Conservation (phyloP, 2,329 filamentous ascomycete species). For the Tolypocladium tundrense region DNA sequence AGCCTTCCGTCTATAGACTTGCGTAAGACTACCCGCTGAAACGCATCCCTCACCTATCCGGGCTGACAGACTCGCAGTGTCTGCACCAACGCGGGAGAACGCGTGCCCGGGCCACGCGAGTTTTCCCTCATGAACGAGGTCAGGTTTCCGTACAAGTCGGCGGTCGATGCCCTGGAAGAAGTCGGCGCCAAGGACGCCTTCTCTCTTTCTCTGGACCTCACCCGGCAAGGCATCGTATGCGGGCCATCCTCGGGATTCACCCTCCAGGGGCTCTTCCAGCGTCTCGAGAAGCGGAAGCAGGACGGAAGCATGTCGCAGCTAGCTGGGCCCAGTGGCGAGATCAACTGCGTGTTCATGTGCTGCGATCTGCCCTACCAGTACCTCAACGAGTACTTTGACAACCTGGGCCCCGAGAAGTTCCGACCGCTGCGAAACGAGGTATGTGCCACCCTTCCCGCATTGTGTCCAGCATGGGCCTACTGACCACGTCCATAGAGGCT, state of each 20-base stretch:
- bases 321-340: slow-evolving; percentile 32
- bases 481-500: slow-evolving; percentile 27
- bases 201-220: slow-evolving; percentile 41
- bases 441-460: neutral
- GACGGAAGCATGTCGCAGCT: slow-evolving; percentile 33
- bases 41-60: neutral
- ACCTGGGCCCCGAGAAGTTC: slow-evolving; percentile 37
- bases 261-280: slow-evolving; percentile 38
- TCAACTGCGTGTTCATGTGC: slow-evolving; percentile 48
- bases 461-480: neutral
- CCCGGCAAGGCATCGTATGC: slow-evolving; percentile 47
- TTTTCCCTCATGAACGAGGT: slow-evolving; percentile 38
- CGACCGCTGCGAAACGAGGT: slow-evolving; percentile 33
- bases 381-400: slow-evolving; percentile 47
- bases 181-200: slow-evolving; percentile 45
- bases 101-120: slow-evolving; percentile 46
- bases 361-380: slow-evolving; percentile 55
- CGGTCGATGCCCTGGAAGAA: slow-evolving; percentile 44
- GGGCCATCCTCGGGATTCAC: slow-evolving; percentile 52
- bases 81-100: slow-evolving; percentile 45
- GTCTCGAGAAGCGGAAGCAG: slow-evolving; percentile 35
- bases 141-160: slow-evolving; percentile 45
- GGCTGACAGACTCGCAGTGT: slow-evolving; percentile 28
- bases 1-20: slow-evolving; percentile 34
- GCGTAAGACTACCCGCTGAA: slow-evolving; percentile 10